Evolutionary conservation across 768 basidiomycete genomes (phyloP), one percentile per base, ranked within the genome.

Genomic region (Mycena belliarum): DNA sequence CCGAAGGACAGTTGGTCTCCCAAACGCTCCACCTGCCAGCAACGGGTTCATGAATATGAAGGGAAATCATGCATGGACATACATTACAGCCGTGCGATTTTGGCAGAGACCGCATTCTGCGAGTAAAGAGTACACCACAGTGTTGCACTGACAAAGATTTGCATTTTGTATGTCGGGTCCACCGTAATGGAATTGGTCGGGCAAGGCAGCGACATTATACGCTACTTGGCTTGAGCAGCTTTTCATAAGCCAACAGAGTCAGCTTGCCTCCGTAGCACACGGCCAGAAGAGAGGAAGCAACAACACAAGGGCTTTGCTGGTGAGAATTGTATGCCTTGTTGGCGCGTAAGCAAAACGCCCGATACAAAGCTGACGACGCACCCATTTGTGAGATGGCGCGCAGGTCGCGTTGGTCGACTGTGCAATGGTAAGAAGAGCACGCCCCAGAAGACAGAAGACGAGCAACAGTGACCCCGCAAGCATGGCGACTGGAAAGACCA

Each of bases 31-130:
- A 68, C 41, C 65, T 66, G 12, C 14, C 4, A 15, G 32, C 46
- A 25, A 25, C 3, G 38, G 29, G 12, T 40, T 6, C n/a, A 11
- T 40, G 38, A n/a, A 15, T 4, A 49, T 23, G 48, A 45, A 32
- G 18, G 29, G 21, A 20, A 21, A 26, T 16, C 44, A 33, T 24
- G 28, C 26, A 35, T 25, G n/a, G 32, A 63, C 67, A 48, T 57
- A 79, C 79, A 54, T 63, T 20, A 72, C 41, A 54, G 68, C 67
- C 3, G 69, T 66, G 14, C 65, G 60, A 33, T 71, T 69, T 54
- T 82, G 80, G 44, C 80, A 82, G 28, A 69, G 48, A 23, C 74
- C 76, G 64, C 80, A 82, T 21, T 80, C 80, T 24, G 72, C 73
- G 18, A 80, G 59, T 33, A 74, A 38, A 25, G 69, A 73, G 59